A percentile compares a stretch with the other conserved stretches of the same genome.
These are phyloP conservation scores for Trifolium repens DNA, from an alignment of 306 rosid genomes.

Conservation along the genomic window DNA sequence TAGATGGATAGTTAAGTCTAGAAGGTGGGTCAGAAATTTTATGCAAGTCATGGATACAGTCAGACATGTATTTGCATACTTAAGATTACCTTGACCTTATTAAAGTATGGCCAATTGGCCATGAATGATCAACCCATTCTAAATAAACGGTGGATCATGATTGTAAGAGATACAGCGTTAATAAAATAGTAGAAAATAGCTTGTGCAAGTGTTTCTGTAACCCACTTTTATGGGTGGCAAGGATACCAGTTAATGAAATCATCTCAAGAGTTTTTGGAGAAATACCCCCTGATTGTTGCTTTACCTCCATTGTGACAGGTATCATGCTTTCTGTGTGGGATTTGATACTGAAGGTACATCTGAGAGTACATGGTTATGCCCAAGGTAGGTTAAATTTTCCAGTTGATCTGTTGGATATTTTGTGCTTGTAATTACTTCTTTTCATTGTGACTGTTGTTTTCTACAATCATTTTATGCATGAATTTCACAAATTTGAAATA, in stretches of 20 bases:
- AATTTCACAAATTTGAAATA: not conserved
- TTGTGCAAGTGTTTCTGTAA: slow-evolving; percentile 19
- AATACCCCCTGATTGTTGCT: slow-evolving; percentile 42
- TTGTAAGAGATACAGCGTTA: slow-evolving; percentile 16
- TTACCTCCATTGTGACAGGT: slow-evolving; percentile 63
- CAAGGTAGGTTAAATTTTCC: slow-evolving; percentile 63
- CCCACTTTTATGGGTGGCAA: not conserved
- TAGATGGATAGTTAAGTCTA: slow-evolving; percentile 37
- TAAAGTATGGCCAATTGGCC: slow-evolving; percentile 7
- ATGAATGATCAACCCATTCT: slow-evolving; percentile 33
- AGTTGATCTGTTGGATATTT: slow-evolving; percentile 32
- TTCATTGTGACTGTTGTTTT: not conserved
- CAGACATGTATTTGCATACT: slow-evolving; percentile 5
- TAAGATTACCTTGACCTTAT: slow-evolving; percentile 8
- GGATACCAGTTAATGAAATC: slow-evolving; percentile 34
- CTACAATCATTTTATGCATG: not conserved
- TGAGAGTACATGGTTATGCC: slow-evolving; percentile 94
- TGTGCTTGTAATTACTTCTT: slow-evolving; percentile 30
- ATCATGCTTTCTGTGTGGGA: slow-evolving; percentile 97
- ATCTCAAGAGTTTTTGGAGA: slow-evolving; percentile 16
- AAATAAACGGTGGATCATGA: slow-evolving; percentile 24
- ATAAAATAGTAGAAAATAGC: slow-evolving; percentile 13
- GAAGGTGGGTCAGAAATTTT: slow-evolving; percentile 33
- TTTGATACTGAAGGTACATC: slow-evolving; percentile 85
- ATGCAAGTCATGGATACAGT: slow-evolving; percentile 29